Base-by-base conservation (phyloP, 257 asterid species). In the Solanum sejunctum region DNA sequence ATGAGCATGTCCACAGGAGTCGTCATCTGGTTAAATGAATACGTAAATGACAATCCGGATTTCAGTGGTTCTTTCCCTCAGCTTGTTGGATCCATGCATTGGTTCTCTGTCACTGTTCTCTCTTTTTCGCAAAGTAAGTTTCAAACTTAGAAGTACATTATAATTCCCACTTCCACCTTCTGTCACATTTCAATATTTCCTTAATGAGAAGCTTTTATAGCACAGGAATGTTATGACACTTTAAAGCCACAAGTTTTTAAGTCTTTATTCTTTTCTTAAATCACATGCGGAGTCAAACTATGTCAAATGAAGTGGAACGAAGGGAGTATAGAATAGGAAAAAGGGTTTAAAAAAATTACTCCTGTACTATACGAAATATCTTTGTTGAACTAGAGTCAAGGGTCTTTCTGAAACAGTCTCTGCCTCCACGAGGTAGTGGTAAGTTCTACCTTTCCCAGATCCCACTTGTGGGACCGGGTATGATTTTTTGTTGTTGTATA, bases 91-190 rank as follows among this genome's bases (percentile, higher is more conserved):
- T 87, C 92, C 81, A 83, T 92, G 72, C 88, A 92, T 17, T 94
- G 97, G 98, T 92, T 94, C 86, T 87, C 97, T 0, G 89, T 94
- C 87, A 93, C 94, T 10, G 58, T 92, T 56, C 88, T 87, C 12
- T 87, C 93, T 84, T 89, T 93, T 12, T 85, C 93, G 11, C 92
- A 91, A 0, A 86, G 96, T 93, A 88, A 90, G 97, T 81, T 55
- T n/a, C 60, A 52, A 70, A 41, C 28, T 10, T 41, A 39, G 54
- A 70, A 70, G 41, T 70, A 12, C 54, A 41, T 70, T 70, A 70
- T 41, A 47, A 10, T 70, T 10, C 55, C 79, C 32, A 23, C 6
- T 70, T 70, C 23, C 52, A 39, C 49, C 54, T 41, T 70, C 54
- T 7, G 21, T 66, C 73, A 66, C 12, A 66, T 66, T 67, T 67